phyloP scores from a whole-genome alignment of 2,329 filamentous ascomycete genomes.

The Colletotrichum neosansevieriae region DNA sequence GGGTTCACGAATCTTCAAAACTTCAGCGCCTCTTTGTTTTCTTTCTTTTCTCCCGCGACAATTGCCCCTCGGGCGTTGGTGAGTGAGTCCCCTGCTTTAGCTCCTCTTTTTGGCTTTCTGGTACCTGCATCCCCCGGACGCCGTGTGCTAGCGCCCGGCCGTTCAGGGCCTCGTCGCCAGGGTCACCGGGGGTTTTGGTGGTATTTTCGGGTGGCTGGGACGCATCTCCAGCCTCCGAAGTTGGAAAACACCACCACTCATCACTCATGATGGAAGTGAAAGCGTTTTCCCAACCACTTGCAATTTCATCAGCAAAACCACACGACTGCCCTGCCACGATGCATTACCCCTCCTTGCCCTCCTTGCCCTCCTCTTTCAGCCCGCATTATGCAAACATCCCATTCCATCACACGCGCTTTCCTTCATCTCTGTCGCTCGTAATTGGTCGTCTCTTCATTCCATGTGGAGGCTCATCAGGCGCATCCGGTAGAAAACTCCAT shows the following conservation, averaged over 20 bases:
- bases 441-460: constrained; percentile 16
- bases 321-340: constrained; percentile 29
- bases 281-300: constrained; percentile 33
- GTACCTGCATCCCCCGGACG: constrained; percentile 35
- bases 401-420: constrained; percentile 22
- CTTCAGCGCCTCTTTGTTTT: neutral
- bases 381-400: constrained; percentile 28
- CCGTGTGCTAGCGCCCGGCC: constrained; percentile 28
- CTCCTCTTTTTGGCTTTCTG: constrained; percentile 18
- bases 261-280: constrained; percentile 1
- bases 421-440: constrained; percentile 8
- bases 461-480: constrained; percentile 34
- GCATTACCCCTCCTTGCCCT: neutral
- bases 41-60: neutral
- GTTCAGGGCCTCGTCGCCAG: neutral
- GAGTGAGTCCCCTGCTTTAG: constrained; percentile 9
- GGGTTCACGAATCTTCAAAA: neutral
- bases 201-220: constrained; percentile 35
- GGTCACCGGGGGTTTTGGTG: constrained; percentile 11
- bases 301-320: constrained; percentile 31
- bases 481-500: constrained; percentile 17
- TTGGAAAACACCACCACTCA: constrained; percentile 12
- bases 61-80: neutral
- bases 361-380: constrained; percentile 1
- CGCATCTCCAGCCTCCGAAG: constrained; percentile 29